phyloP scores from a whole-genome alignment of 2,329 filamentous ascomycete species.

The Penicillium sp. region DNA sequence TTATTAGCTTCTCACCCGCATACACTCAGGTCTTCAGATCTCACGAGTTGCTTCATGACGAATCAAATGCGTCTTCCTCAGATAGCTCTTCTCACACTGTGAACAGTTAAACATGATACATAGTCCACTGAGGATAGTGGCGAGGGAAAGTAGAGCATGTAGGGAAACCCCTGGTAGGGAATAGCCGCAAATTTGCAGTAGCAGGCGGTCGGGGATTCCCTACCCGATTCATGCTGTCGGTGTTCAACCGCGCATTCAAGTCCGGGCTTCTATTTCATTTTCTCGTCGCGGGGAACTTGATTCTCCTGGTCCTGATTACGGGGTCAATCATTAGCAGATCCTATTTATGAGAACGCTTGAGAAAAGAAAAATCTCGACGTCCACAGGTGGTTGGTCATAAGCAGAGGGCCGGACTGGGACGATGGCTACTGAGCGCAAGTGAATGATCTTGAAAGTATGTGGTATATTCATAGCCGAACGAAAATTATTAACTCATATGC shows the following conservation, averaged over 20 bases:
- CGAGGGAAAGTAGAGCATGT: neutral
- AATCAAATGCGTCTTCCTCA: conserved; percentile 27
- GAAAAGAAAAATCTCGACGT: too few relatives aligned
- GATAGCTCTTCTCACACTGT: conserved; percentile 30
- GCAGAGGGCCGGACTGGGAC: neutral
- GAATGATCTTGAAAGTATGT: neutral
- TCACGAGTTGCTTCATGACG: conserved; percentile 31
- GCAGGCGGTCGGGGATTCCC: neutral
- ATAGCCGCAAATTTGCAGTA: neutral
- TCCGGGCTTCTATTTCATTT: neutral
- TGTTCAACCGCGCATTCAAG: neutral
- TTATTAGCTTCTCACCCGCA: conserved; percentile 5
- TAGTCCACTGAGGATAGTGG: neutral
- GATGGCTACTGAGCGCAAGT: neutral
- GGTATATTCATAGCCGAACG: neutral
- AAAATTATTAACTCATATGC: too few relatives aligned
- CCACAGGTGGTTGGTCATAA: too few relatives aligned
- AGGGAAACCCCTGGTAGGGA: neutral
- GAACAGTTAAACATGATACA: conserved; percentile 27
- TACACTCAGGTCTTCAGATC: neutral
- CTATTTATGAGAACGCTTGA: too few relatives aligned
- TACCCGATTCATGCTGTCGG: neutral
- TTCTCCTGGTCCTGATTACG: too few relatives aligned
- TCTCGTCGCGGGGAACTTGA: too few relatives aligned
- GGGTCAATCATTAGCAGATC: too few relatives aligned